Evolutionary conservation across 2,329 filamentous ascomycete species (phyloP), one percentile per base, ranked within the genome.

Genomic region (Fusarium sp.): DNA sequence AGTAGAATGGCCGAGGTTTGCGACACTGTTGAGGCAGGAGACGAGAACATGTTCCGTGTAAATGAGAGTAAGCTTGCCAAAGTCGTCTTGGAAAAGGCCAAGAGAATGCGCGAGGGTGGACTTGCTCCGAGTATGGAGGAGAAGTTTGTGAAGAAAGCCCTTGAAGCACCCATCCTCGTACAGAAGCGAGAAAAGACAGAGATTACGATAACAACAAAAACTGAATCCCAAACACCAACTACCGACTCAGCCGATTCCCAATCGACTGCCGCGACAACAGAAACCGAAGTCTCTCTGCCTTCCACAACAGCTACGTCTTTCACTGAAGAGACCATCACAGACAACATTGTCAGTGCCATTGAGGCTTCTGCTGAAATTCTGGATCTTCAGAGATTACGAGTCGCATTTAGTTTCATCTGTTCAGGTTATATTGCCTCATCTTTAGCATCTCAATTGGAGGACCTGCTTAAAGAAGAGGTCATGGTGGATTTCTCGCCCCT

Each of bases 121-220:
- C 81, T 98, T 12, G 94, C 96, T 3, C 81, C 83, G 9, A 97
- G 91, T 72, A 87, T 99, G 85, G 95, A 98, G 76, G 92, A 96
- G 46, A 91, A 88, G 41, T 97, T 97, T 72, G 89, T 99, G 11
- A 87, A 85, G 52, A 91, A 91, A 74, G 87, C 87, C 4, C 83
- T 99, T 8, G 92, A 96, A 71, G 87, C 90, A 7, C 95, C 96
- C 0, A 83, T 97, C 42, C 82, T 93, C 71, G 88, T 88, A 31
- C 84, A 94, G 39, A 90, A 86, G 74, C 85, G 88, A 44, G 86
- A 89, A 57, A 69, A 69, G 39, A 60, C 57, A 5, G 59, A 70
- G n/a, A 55, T 58, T 16, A 53, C 59, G 3, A 49, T 62, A 4
- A 37, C 37, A n/a, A 64, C 63, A 18, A 66, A 56, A n/a, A 4